Evolutionary conservation across 352 stramenopile species (phyloP).

Genomic region (Pythium pyrilobum): DNA sequence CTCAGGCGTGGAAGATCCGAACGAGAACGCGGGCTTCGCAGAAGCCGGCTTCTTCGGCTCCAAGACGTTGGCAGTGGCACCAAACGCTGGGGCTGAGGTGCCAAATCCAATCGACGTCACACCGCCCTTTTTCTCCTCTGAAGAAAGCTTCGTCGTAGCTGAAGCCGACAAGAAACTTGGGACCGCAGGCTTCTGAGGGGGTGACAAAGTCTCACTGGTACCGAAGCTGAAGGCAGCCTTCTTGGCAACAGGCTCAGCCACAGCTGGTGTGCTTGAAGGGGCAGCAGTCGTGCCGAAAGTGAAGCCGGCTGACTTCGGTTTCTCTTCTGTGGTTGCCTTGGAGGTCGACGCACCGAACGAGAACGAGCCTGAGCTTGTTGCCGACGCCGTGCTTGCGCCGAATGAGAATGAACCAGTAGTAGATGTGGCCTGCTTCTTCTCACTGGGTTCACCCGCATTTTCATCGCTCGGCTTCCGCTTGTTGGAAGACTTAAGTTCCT

Average conservation of each 20-base stretch:
- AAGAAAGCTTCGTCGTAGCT: neutral
- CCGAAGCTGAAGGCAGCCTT: constrained; percentile 9
- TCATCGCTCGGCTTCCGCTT: neutral
- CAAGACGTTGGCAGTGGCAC: neutral
- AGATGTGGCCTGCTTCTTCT: neutral
- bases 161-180: constrained; percentile 12
- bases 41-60: neutral
- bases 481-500: constrained; percentile 5
- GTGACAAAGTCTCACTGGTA: neutral
- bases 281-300: constrained; percentile 4
- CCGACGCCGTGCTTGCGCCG: too few species aligned
- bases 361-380: too few species aligned
- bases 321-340: neutral
- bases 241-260: neutral
- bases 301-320: neutral
- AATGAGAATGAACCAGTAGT: too few species aligned
- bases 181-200: constrained; percentile 1
- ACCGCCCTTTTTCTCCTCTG: neutral
- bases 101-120: neutral
- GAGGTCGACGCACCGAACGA: constrained; percentile 24
- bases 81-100: neutral
- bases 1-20: constrained; percentile 27
- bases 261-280: too few species aligned
- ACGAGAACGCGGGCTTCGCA: constrained; percentile 35
- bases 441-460: neutral